Evolutionary conservation across 805 yeast species (phyloP), one percentile per base, ranked within the genome.

Genomic region (Jamesozyma rosinii): DNA sequence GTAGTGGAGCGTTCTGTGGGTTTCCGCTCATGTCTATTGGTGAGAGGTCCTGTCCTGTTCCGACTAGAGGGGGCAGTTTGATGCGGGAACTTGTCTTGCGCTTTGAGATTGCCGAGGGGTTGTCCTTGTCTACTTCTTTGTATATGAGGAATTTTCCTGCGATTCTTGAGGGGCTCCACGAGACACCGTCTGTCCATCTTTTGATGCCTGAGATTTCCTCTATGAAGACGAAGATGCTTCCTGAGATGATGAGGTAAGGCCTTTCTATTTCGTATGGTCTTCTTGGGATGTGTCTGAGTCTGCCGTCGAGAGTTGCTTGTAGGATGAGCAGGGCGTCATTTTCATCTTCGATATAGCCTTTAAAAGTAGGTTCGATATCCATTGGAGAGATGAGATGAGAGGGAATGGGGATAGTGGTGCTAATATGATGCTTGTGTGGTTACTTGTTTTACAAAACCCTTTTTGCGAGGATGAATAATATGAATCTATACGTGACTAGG

Each of bases 101-200:
- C 29, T 38, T 45, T 22, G 45, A 38, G 27, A 42, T 32, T 14
- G 45, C 35, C 17, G 43, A 42, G 21, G 45, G 32, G 15, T 20
- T 36, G 27, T 42, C 43, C 29, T 52, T 52, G 26, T 49, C 46
- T 4, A 49, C 59, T 58, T 88, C 94, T 22, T 95, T 74, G 61
- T 89, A 89, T 10, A 89, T 80, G 29, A 89, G 67, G 53, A 89
- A 89, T 45, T 92, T 71, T 5, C 95, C 95, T 22, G 87, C 70
- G 33, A 89, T 87, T 39, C 97, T 70, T 2, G 94, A 82, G 0
- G 97, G 95, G 2, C 89, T 79, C 97, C 97, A 89, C 13, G 89
- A 70, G 13, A 85, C 76, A n/a, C 96, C 95, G 57, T 89, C 97
- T 1, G 97, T 89, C 97, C 97, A 89, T 46, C 97, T 71, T 58